These are phyloP conservation scores for Podila minutissima DNA, from an alignment of 192 early-diverging fungal genomes.

Conservation along the genomic window DNA sequence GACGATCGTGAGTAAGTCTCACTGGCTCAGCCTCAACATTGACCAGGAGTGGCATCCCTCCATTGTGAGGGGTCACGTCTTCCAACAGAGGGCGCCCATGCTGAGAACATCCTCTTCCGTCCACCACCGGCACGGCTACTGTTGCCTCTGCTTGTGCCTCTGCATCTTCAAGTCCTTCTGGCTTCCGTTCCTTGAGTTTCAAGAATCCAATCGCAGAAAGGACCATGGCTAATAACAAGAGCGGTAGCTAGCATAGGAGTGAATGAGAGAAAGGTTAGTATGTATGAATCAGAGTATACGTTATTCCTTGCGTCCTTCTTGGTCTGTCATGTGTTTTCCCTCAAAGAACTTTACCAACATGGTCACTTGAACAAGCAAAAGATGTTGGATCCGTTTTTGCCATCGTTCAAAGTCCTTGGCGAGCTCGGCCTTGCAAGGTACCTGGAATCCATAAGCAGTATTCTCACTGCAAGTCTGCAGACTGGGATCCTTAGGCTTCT, in stretches of 20 bases:
- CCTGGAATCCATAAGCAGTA: slow-evolving; percentile 1
- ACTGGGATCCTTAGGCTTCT: neutral
- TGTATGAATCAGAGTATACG: neutral
- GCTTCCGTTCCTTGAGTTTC: slow-evolving; percentile 13
- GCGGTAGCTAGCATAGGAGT: slow-evolving; percentile 6
- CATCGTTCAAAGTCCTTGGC: slow-evolving; percentile 25
- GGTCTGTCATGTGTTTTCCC: neutral
- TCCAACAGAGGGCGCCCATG: slow-evolving; percentile 14
- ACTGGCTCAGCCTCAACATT: neutral
- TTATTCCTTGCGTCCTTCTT: neutral
- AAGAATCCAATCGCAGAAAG: slow-evolving; percentile 18
- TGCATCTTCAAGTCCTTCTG: slow-evolving; percentile 4
- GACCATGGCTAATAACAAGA: slow-evolving; percentile 9
- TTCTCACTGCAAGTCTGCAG: neutral
- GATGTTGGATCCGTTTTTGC: slow-evolving; percentile 16
- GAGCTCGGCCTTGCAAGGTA: slow-evolving; percentile 23
- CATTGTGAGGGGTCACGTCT: neutral
- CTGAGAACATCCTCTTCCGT: slow-evolving; percentile 5
- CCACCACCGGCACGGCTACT: slow-evolving; percentile 1
- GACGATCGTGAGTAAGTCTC: slow-evolving; percentile 1
- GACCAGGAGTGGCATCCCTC: slow-evolving; percentile 1
- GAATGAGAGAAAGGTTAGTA: neutral
- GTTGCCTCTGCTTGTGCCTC: slow-evolving; percentile 17
- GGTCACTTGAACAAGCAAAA: slow-evolving; percentile 11
- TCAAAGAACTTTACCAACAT: slow-evolving; percentile 17